A percentile compares a stretch with the other conserved stretches of the same genome.
These are phyloP conservation scores for Termitomyces sp. DNA, from an alignment of 768 basidiomycete species.

Conservation along the genomic window DNA sequence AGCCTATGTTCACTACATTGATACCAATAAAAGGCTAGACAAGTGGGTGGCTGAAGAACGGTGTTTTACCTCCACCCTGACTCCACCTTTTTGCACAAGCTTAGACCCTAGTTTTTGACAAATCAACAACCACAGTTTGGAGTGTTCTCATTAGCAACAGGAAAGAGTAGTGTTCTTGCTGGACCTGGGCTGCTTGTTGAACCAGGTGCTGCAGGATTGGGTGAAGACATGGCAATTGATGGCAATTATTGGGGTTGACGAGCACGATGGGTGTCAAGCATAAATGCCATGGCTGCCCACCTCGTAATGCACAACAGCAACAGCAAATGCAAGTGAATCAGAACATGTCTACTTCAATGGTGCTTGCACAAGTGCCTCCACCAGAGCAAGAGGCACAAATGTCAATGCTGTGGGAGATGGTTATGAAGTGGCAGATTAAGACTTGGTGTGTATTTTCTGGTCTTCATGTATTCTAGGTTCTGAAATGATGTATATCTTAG, in stretches of 20 bases:
- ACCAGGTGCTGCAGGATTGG: conserved; percentile 7
- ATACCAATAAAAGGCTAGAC: conserved; percentile 69
- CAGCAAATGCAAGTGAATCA: background rate
- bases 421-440: conserved; percentile 76
- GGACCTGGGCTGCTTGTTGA: background rate
- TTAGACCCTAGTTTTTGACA: background rate
- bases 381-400: conserved; percentile 8
- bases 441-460: conserved; percentile 61
- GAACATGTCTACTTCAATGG: conserved; percentile 7
- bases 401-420: conserved; percentile 22
- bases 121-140: background rate
- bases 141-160: background rate
- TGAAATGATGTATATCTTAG: too few species aligned
- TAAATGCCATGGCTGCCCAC: conserved; percentile 9
- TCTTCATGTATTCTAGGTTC: too few species aligned
- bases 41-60: conserved; percentile 60
- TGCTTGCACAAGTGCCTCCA: conserved; percentile 9
- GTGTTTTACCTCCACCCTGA: conserved; percentile 25
- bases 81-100: background rate
- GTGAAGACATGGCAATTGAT: background rate
- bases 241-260: background rate
- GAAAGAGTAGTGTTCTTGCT: background rate
- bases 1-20: conserved; percentile 71
- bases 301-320: background rate
- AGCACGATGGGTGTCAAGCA: conserved; percentile 5